Evolutionary conservation across 2,329 filamentous ascomycete species (phyloP).

Genomic region (Colletotrichum chrysophilum): DNA sequence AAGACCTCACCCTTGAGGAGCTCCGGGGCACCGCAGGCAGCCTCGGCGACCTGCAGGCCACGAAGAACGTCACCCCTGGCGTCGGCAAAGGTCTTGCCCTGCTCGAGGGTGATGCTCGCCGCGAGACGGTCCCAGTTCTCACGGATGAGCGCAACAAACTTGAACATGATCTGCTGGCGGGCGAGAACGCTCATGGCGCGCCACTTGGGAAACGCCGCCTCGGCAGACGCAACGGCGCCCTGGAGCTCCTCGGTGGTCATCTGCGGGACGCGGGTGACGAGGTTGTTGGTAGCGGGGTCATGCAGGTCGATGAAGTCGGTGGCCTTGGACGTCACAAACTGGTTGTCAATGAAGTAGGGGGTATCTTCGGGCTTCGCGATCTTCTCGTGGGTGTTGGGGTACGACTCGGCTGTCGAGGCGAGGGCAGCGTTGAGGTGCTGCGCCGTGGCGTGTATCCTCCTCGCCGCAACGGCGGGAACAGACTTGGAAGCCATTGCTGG

Average conservation of each 20-base stretch:
- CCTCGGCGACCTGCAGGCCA: slow-evolving; percentile 85
- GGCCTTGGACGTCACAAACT: slow-evolving; percentile 72
- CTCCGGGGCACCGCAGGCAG: slow-evolving; percentile 79
- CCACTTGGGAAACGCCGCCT: slow-evolving; percentile 79
- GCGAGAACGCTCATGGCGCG: slow-evolving; percentile 73
- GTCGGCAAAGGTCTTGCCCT: slow-evolving; percentile 88
- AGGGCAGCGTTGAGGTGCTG: slow-evolving; percentile 60
- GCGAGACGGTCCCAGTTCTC: slow-evolving; percentile 87
- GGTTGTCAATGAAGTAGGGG: slow-evolving; percentile 82
- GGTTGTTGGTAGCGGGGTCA: slow-evolving; percentile 85
- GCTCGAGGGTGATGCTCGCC: slow-evolving; percentile 85
- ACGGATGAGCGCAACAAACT: slow-evolving; percentile 78
- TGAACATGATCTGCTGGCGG: slow-evolving; percentile 87
- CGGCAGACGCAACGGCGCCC: slow-evolving; percentile 76
- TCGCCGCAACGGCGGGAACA: slow-evolving; percentile 43
- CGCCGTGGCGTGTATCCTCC: slow-evolving; percentile 63
- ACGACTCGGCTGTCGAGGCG: slow-evolving; percentile 62
- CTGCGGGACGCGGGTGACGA: slow-evolving; percentile 83
- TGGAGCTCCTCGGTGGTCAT: slow-evolving; percentile 79
- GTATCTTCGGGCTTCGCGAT: slow-evolving; percentile 73
- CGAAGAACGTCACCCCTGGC: slow-evolving; percentile 82
- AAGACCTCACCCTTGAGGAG: slow-evolving; percentile 84
- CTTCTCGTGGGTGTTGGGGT: slow-evolving; percentile 75
- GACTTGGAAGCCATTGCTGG: slow-evolving; percentile 25
- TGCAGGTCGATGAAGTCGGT: slow-evolving; percentile 79